Percentiles rank a stretch among this genome's conserved stretches.
phyloP scores from a whole-genome alignment of 768 basidiomycete genomes.

The Phanerodontia chrysosporium region DNA sequence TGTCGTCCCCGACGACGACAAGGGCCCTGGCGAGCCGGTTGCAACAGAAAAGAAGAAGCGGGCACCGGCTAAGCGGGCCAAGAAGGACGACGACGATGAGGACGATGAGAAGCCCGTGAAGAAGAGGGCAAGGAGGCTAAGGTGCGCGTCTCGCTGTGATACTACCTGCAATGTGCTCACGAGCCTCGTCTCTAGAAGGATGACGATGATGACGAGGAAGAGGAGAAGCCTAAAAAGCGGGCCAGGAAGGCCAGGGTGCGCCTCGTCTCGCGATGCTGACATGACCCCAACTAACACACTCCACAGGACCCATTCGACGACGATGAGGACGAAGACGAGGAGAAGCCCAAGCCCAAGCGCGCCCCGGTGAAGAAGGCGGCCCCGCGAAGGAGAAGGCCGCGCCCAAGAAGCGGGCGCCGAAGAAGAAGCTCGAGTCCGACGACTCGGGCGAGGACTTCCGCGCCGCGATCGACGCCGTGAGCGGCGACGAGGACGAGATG shows the following conservation, averaged over 20 bases:
- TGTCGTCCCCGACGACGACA: conserved; percentile 34
- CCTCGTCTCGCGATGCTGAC: not conserved
- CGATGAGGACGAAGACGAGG: conserved; percentile 35
- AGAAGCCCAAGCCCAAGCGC: conserved; percentile 53
- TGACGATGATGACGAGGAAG: conserved; percentile 22
- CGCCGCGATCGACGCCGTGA: conserved; percentile 38
- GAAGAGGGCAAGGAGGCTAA: conserved; percentile 27
- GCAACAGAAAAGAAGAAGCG: conserved; percentile 26
- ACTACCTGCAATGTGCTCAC: not conserved
- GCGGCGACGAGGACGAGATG: conserved; percentile 41
- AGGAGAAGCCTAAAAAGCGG: conserved; percentile 54
- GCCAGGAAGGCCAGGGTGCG: conserved; percentile 17
- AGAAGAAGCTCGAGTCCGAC: conserved; percentile 40
- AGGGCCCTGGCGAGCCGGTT: conserved; percentile 24
- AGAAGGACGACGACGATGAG: conserved; percentile 23
- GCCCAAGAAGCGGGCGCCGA: conserved; percentile 40
- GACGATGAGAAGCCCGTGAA: conserved; percentile 23
- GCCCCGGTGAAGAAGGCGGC: conserved; percentile 30
- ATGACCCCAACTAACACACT: not conserved
- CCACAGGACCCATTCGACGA: too few species aligned
- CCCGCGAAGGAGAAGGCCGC: conserved; percentile 44
- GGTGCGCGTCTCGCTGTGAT: conserved; percentile 11
- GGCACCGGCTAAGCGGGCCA: conserved; percentile 24
- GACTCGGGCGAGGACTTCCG: conserved; percentile 45
- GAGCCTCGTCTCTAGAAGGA: conserved; percentile 11